These are phyloP conservation scores for Boletus vinaceobasis DNA, from an alignment of 768 basidiomycete species.

Conservation along the genomic window DNA sequence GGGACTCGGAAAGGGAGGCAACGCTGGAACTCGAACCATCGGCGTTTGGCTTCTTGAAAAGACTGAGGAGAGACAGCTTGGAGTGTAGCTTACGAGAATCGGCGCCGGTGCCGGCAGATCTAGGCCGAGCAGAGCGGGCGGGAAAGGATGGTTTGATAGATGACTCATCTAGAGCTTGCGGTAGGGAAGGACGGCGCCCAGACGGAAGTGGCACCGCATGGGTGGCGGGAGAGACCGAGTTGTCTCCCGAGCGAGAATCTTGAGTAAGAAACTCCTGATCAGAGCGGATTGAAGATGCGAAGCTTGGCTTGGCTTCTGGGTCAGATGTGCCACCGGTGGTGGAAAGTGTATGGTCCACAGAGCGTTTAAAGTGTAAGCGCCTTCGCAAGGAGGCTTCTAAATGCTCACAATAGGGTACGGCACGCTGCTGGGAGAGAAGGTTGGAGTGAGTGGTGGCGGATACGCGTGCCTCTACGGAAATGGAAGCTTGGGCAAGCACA, in stretches of 20 bases:
- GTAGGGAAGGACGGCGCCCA: conserved; percentile 67
- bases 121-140: conserved; percentile 50
- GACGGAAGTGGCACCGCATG: conserved; percentile 26
- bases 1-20: conserved; percentile 29
- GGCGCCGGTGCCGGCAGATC: conserved; percentile 69
- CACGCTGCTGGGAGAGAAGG: conserved; percentile 14
- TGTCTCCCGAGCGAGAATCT: conserved; percentile 3
- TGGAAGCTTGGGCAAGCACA: conserved; percentile 64
- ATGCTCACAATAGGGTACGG: conserved; percentile 27
- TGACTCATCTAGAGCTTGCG: conserved; percentile 44
- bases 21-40: conserved; percentile 37
- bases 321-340: conserved; percentile 37
- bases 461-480: conserved; percentile 6
- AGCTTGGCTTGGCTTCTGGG: conserved; percentile 24
- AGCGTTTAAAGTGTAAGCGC: conserved; percentile 70
- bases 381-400: conserved; percentile 35
- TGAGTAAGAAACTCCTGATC: conserved; percentile 14
- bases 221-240: not conserved
- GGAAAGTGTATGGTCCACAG: conserved; percentile 68
- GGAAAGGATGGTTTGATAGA: conserved; percentile 31
- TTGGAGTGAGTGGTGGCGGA: conserved; percentile 18
- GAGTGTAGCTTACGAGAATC: conserved; percentile 57
- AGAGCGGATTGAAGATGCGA: conserved; percentile 2
- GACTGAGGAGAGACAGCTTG: conserved; percentile 70
- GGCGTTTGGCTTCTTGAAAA: conserved; percentile 62